Percentiles rank a stretch among this genome's conserved stretches.
Evolutionary conservation across 2,329 filamentous ascomycete genomes (phyloP).

Genomic region (Trichoderma sp.): DNA sequence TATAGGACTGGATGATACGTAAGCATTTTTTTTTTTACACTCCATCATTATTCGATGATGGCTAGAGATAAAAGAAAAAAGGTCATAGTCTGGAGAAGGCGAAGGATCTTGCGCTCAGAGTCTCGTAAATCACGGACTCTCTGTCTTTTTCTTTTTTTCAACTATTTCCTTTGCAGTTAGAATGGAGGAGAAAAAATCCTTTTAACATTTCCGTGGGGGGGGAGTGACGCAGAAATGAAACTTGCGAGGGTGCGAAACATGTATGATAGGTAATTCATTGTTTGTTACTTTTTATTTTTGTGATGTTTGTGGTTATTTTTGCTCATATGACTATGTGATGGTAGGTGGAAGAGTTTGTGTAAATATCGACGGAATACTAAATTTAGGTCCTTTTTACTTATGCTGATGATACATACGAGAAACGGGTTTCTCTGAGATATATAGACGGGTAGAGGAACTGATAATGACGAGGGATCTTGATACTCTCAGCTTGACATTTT

Average conservation of each 20-base stretch:
- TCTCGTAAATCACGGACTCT: conserved; percentile 5
- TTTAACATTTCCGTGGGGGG: conserved; percentile 1
- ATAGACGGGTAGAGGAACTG: not conserved
- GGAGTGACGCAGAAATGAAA: conserved; percentile 15
- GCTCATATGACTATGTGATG: not conserved
- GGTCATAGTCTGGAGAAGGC: conserved; percentile 12
- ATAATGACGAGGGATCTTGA: not conserved
- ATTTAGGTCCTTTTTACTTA: not conserved
- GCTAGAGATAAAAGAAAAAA: conserved; percentile 17
- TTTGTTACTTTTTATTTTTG: conserved; percentile 4
- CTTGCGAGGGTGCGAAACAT: conserved; percentile 1
- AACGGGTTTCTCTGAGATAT: not conserved
- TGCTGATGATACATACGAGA: no score
- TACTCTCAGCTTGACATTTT: not conserved
- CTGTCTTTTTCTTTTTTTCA: not conserved
- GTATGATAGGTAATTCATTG: conserved; percentile 34
- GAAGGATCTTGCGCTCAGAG: conserved; percentile 8
- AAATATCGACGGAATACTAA: no score
- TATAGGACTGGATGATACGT: conserved; percentile 3
- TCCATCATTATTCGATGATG: conserved; percentile 8
- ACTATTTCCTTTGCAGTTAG: conserved; percentile 17
- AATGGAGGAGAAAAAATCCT: conserved; percentile 3
- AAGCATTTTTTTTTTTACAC: conserved; percentile 8
- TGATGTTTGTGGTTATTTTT: not conserved
- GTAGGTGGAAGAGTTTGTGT: not conserved